Evolutionary conservation across 2,329 filamentous ascomycete genomes (phyloP).

Genomic region (Clarireedia homoeocarpa): DNA sequence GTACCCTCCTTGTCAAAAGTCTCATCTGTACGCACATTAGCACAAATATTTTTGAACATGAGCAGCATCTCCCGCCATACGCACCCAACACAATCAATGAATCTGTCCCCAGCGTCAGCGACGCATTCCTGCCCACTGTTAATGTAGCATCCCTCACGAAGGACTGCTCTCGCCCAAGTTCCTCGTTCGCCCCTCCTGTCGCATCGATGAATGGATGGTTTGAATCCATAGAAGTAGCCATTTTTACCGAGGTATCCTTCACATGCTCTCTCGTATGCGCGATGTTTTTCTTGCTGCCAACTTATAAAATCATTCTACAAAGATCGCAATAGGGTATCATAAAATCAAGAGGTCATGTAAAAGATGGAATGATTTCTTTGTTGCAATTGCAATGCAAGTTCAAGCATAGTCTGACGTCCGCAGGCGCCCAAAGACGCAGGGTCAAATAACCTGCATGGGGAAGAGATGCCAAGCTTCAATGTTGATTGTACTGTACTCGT

Average conservation of each 20-base stretch:
- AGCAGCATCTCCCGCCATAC: slow-evolving; percentile 4
- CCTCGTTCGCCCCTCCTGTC: slow-evolving; percentile 23
- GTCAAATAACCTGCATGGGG: not conserved
- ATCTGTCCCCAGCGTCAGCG: slow-evolving; percentile 52
- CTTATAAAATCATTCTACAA: not conserved
- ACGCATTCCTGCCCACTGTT: slow-evolving; percentile 48
- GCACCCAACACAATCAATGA: slow-evolving; percentile 51
- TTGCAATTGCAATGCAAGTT: not conserved
- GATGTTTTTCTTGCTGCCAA: not conserved
- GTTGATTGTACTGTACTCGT: not conserved
- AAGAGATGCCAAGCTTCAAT: not conserved
- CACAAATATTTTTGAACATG: not conserved
- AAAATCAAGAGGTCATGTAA: too few species aligned
- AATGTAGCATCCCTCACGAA: slow-evolving; percentile 39
- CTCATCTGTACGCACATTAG: slow-evolving; percentile 38
- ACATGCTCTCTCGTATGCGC: slow-evolving; percentile 1
- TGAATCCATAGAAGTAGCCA: slow-evolving; percentile 8
- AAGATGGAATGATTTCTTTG: not conserved
- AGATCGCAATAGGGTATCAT: too few species aligned
- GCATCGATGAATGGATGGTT: slow-evolving; percentile 32
- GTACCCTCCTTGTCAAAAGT: slow-evolving; percentile 39
- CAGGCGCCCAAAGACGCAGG: not conserved
- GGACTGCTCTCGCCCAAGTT: slow-evolving; percentile 27
- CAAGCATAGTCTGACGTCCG: not conserved
- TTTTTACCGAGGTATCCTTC: not conserved